Evolutionary conservation across 345 rosid species (phyloP), one percentile per base, ranked within the genome.

Genomic region (Salix viminalis): DNA sequence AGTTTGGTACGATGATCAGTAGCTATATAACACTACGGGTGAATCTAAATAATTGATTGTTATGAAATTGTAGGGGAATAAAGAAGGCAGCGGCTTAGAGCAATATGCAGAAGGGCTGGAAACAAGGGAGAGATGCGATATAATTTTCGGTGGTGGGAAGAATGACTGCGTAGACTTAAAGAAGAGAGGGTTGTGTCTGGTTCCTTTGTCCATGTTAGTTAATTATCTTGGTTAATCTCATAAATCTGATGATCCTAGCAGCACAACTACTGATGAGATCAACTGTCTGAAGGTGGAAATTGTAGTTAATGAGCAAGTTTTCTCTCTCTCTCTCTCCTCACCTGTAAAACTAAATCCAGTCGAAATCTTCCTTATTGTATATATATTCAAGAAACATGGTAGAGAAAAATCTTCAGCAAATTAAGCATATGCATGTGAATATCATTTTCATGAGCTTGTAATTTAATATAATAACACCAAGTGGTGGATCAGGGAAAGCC

Each of bases 121-220:
- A 44, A 72, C 70, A 46, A 74, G 82, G 54, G 86, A 81, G 76
- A 75, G 81, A 18, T 70, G 65, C 50, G 74, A 82, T 64, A 67
- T 65, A 85, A 71, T 66, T 44, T 79, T 67, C 41, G 82, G 72
- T 75, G 83, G 69, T 24, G 81, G 77, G 60, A 80, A 75, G 6
- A 62, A 67, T 5, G 80, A 82, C 15, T 71, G 68, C 66, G 71
- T 86, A 71, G 91, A 88, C 79, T 77, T 94, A 77, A 87, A 87
- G 85, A 86, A 91, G 73, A 89, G 88, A 81, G 98, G 98, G 18
- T 73, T 91, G 74, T 88, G 98, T 79, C 81, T 91, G 84, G 90
- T 91, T 79, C 97, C 91, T 82, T 65, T 89, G 56, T 90, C 98
- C 83, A 81, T 88, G 92, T 86, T 94, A 78, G 82, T 90, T 81